These are phyloP conservation scores for Cucumis cinereus DNA, from an alignment of 306 rosid genomes.

Conservation along the genomic window DNA sequence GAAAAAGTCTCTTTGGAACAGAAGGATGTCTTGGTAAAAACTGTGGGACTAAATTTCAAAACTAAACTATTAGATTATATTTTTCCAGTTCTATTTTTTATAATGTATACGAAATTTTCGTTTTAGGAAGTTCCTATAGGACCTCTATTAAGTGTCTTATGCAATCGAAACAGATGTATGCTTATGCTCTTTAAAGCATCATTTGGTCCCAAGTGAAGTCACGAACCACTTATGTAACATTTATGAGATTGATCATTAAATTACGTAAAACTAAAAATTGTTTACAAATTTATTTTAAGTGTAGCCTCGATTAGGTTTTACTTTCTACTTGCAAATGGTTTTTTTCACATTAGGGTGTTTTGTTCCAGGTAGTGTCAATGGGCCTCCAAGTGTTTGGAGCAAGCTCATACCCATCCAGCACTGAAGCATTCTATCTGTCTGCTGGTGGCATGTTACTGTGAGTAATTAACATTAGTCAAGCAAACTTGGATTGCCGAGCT, in stretches of 20 bases:
- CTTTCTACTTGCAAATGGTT: background rate
- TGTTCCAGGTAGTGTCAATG: constrained; percentile 55
- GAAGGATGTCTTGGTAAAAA: background rate
- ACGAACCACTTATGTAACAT: background rate
- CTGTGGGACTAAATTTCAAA: background rate
- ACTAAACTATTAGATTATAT: background rate
- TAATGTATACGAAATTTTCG: background rate
- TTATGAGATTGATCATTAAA: background rate
- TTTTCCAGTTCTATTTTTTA: background rate
- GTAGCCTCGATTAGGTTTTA: background rate
- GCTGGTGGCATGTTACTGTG: constrained; percentile 91
- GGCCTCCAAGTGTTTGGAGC: constrained; percentile 66
- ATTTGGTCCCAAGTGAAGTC: background rate
- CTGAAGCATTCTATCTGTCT: constrained; percentile 56
- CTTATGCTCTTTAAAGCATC: background rate
- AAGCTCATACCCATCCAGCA: constrained; percentile 30
- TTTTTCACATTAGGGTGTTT: background rate
- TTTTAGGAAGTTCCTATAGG: background rate
- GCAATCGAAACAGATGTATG: background rate
- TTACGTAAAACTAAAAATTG: background rate
- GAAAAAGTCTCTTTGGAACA: background rate
- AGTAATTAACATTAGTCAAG: constrained; percentile 22
- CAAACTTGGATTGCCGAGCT: background rate
- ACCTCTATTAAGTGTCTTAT: background rate
- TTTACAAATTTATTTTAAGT: background rate